Evolutionary conservation across 2,329 filamentous ascomycete species (phyloP), one percentile per base, ranked within the genome.

Genomic region (Clarireedia homoeocarpa): DNA sequence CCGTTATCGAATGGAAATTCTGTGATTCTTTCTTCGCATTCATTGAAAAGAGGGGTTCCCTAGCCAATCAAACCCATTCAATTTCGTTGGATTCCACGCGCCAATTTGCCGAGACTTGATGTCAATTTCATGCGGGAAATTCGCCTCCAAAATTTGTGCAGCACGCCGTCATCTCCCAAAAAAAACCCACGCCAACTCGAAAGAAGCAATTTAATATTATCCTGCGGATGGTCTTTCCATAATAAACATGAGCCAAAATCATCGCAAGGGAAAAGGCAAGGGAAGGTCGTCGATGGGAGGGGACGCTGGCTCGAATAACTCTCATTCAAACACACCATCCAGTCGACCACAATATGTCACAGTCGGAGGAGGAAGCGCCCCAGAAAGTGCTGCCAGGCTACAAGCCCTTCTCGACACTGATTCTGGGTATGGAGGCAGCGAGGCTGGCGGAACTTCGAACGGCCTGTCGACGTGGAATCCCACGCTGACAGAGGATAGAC

Each of bases 361-460:
- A 5, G 89, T 96, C 51, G 92, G 92, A 57, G 84, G 79, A 62
- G 91, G 91, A 53, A 84, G 85, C 54, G 84, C 87, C 23, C 91
- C 91, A 20, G 84, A 90, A 67, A 89, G 89, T 69, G 91, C 90
- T 39, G 82, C 87, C 30, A 85, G 85, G 55, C 77, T 97, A 40
- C 89, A 94, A 71, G 83, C 85, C 17, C 81, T 95, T 65, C 76
- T 97, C 55, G 89, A 95, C 59, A 77, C 83, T 57, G 94, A 99
- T 70, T 97, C 92, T 17, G 94, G 92, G 6, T 97, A 97, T 68
- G 91, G 90, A 55, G 88, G 87, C 46, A 96, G 89, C 69, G 78
- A 87, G 50, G 76, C 81, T 30, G 85, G 83, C 58, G 87, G 87
- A 52, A 80, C 80, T 58, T 70, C 74, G 53, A 70, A 71, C 51